These are phyloP conservation scores for Lasiodiplodia sp. DNA, from an alignment of 2,329 filamentous ascomycete species.

Conservation along the genomic window DNA sequence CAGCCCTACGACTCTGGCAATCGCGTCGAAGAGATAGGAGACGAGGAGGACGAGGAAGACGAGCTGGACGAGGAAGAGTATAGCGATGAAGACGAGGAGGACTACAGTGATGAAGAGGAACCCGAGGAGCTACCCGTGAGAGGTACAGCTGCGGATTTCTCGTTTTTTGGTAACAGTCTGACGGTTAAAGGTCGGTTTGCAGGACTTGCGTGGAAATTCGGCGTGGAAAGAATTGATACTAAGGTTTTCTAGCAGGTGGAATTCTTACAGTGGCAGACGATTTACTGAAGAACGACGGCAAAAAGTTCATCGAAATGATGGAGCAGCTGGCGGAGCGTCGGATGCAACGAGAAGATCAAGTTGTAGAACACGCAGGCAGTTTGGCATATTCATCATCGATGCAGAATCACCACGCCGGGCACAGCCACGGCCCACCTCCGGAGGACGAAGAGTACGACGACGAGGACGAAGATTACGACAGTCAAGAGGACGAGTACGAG, in stretches of 20 bases:
- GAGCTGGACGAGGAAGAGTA: slow-evolving; percentile 62
- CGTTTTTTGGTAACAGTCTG: slow-evolving; percentile 96
- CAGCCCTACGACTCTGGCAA: slow-evolving; percentile 74
- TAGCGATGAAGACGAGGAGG: slow-evolving; percentile 62
- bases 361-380: slow-evolving; percentile 73
- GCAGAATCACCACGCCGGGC: slow-evolving; percentile 63
- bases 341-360: slow-evolving; percentile 90
- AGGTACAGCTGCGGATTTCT: slow-evolving; percentile 81
- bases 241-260: slow-evolving; percentile 70
- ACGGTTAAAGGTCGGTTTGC: slow-evolving; percentile 78
- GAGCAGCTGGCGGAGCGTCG: slow-evolving; percentile 96
- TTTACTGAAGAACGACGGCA: slow-evolving; percentile 96
- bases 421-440: slow-evolving; percentile 67
- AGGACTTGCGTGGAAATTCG: slow-evolving; percentile 7
- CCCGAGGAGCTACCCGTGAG: slow-evolving; percentile 67
- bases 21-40: slow-evolving; percentile 66
- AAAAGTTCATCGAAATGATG: slow-evolving; percentile 99
- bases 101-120: slow-evolving; percentile 69
- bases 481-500: slow-evolving; percentile 69
- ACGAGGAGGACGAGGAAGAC: slow-evolving; percentile 63
- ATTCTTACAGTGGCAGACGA: slow-evolving; percentile 99
- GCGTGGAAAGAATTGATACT: not conserved
- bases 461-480: slow-evolving; percentile 74
- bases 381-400: slow-evolving; percentile 60
- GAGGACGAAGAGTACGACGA: slow-evolving; percentile 80